These are phyloP conservation scores for Meripilus lineatus DNA, from an alignment of 1,284 basidiomycete genomes.

Conservation along the genomic window DNA sequence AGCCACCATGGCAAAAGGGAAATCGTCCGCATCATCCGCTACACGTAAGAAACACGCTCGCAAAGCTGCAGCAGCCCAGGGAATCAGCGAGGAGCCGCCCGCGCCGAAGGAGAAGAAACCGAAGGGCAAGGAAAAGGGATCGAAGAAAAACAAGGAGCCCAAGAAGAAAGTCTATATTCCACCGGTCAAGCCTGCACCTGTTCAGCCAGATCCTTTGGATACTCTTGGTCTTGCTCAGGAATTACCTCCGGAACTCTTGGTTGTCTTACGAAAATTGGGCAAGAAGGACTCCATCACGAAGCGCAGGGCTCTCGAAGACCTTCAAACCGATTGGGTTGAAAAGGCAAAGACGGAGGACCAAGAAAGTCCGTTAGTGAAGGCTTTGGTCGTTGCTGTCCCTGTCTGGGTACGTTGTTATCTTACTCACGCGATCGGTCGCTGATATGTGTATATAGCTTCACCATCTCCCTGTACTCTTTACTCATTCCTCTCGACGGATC, in stretches of 20 bases:
- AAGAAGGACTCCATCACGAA: conserved; percentile 95
- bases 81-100: conserved; percentile 25
- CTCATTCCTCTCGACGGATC: conserved; percentile 79
- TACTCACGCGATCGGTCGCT: neutral
- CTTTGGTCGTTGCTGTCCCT: conserved; percentile 65
- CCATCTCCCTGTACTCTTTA: conserved; percentile 77
- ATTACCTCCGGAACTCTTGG: conserved; percentile 81
- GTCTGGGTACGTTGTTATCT: conserved; percentile 73
- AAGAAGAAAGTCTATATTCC: conserved; percentile 79
- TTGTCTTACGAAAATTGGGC: conserved; percentile 76
- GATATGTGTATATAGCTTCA: conserved; percentile 77
- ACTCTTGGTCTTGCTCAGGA: conserved; percentile 73
- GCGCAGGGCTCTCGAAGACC: conserved; percentile 82
- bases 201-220: conserved; percentile 89
- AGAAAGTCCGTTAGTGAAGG: conserved; percentile 36
- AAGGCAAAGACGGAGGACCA: conserved; percentile 36
- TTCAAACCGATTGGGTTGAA: conserved; percentile 69
- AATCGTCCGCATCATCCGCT: conserved; percentile 72
- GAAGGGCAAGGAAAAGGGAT: conserved; percentile 41
- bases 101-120: conserved; percentile 41
- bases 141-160: conserved; percentile 62
- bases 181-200: conserved; percentile 81
- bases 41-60: conserved; percentile 86
- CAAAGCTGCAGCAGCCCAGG: conserved; percentile 38
- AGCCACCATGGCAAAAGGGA: conserved; percentile 44